Evolutionary conservation across 1,139 yeast genomes (phyloP).

Genomic region (Taiozyma sp.): DNA sequence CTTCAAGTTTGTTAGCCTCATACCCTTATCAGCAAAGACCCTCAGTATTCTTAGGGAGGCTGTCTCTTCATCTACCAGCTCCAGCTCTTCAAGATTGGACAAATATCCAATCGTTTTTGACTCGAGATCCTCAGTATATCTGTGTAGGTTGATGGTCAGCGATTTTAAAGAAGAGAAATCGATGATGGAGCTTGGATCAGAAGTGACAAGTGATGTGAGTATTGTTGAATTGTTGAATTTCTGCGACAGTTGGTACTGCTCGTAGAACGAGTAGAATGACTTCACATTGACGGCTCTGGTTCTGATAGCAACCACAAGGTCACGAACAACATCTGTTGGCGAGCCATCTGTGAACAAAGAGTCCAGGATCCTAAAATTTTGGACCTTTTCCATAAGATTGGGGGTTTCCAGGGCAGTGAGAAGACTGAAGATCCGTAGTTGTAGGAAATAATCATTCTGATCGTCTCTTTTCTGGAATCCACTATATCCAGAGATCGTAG

Average conservation of each 20-base stretch:
- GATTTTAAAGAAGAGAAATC: neutral
- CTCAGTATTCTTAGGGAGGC: slow-evolving; percentile 32
- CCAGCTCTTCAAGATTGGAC: slow-evolving; percentile 5
- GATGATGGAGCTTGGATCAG: neutral
- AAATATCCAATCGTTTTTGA: slow-evolving; percentile 2
- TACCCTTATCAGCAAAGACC: slow-evolving; percentile 21
- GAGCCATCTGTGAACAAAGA: slow-evolving; percentile 22
- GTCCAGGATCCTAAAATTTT: slow-evolving; percentile 20
- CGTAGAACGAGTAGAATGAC: slow-evolving; percentile 11
- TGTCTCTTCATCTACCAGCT: slow-evolving; percentile 28
- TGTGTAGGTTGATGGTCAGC: slow-evolving; percentile 1
- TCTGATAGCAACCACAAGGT: slow-evolving; percentile 16
- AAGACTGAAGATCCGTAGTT: slow-evolving; percentile 27
- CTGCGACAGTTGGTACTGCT: slow-evolving; percentile 14
- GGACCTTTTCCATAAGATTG: slow-evolving; percentile 6
- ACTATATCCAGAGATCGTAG: slow-evolving; percentile 28
- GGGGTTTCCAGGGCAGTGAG: slow-evolving; percentile 11
- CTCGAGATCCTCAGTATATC: slow-evolving; percentile 1
- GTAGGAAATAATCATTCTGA: slow-evolving; percentile 30
- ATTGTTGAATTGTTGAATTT: slow-evolving; percentile 2
- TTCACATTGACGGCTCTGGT: slow-evolving; percentile 11
- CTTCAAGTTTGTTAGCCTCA: slow-evolving; percentile 19
- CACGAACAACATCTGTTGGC: slow-evolving; percentile 15
- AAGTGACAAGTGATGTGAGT: slow-evolving; percentile 9
- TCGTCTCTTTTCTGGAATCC: slow-evolving; percentile 23